Evolutionary conservation across 352 stramenopile species (phyloP).

Genomic region (Phytophthora boehmeriae): DNA sequence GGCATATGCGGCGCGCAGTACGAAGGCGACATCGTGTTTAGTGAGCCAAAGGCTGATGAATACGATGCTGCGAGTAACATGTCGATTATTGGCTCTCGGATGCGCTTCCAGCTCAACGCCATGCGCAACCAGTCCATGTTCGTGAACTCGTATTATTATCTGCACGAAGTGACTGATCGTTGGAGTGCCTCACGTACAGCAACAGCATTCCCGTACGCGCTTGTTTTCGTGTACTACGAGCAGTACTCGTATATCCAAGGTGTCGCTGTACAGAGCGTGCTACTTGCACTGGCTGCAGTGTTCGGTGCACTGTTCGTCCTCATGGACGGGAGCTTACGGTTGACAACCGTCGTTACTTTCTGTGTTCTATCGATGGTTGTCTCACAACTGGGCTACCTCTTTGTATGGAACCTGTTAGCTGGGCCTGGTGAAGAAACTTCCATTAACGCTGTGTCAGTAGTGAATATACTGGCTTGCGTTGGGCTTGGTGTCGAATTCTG

Average conservation of each 20-base stretch:
- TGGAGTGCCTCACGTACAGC: conserved; percentile 38
- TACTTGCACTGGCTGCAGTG: conserved; percentile 82
- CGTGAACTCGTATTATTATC: conserved; percentile 91
- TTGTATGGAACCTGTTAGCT: conserved; percentile 75
- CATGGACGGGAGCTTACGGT: conserved; percentile 66
- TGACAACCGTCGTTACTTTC: conserved; percentile 71
- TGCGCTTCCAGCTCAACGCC: conserved; percentile 88
- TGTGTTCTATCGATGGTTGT: conserved; percentile 84
- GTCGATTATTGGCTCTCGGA: conserved; percentile 74
- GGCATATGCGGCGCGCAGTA: conserved; percentile 89
- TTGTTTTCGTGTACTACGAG: conserved; percentile 93
- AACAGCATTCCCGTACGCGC: conserved; percentile 85
- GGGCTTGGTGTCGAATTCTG: conserved; percentile 91
- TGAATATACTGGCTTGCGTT: conserved; percentile 89
- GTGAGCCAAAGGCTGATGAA: conserved; percentile 10
- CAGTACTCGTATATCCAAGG: conserved; percentile 93
- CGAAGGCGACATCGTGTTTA: conserved; percentile 84
- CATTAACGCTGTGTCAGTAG: conserved; percentile 91
- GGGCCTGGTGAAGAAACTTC: conserved; percentile 54
- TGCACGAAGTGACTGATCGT: conserved; percentile 56
- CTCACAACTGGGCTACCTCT: conserved; percentile 81
- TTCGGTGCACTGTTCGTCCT: conserved; percentile 82
- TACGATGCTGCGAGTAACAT: conserved; percentile 6
- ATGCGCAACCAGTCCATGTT: conserved; percentile 90
- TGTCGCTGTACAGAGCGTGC: conserved; percentile 83